Evolutionary conservation across 352 stramenopile genomes (phyloP).

Genomic region (Globisporangium carolinianum): DNA sequence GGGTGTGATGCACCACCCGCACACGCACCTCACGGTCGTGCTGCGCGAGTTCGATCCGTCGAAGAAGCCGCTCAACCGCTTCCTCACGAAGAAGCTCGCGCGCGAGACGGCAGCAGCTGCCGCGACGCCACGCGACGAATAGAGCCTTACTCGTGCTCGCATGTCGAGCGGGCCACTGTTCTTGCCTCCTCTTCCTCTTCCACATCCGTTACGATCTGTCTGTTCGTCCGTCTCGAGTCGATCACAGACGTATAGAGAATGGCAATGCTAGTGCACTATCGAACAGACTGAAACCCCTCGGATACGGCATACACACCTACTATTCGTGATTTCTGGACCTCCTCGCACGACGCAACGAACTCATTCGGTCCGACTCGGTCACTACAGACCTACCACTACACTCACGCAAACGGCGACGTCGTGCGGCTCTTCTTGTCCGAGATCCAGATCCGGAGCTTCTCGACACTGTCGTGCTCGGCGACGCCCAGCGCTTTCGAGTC

Average conservation of each 20-base stretch:
- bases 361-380: too few relatives aligned
- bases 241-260: too few relatives aligned
- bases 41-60: constrained; percentile 74
- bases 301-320: too few relatives aligned
- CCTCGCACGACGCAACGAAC: too few relatives aligned
- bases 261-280: too few relatives aligned
- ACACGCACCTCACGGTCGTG: constrained; percentile 76
- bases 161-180: too few relatives aligned
- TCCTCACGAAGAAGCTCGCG: constrained; percentile 67
- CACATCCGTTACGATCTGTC: too few relatives aligned
- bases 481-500: constrained; percentile 21
- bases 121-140: constrained; percentile 28
- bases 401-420: constrained; percentile 57
- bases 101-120: constrained; percentile 27
- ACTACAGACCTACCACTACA: neutral
- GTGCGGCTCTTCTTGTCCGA: constrained; percentile 81
- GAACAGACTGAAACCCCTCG: too few relatives aligned
- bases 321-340: too few relatives aligned
- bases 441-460: constrained; percentile 85
- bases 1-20: constrained; percentile 78
- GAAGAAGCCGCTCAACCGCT: constrained; percentile 70
- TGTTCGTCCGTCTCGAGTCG: too few relatives aligned
- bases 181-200: too few relatives aligned
- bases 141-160: constrained; percentile 9
- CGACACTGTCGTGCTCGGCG: constrained; percentile 38